These are phyloP conservation scores for Calvatia gigantea DNA, from an alignment of 768 basidiomycete genomes.

Conservation along the genomic window DNA sequence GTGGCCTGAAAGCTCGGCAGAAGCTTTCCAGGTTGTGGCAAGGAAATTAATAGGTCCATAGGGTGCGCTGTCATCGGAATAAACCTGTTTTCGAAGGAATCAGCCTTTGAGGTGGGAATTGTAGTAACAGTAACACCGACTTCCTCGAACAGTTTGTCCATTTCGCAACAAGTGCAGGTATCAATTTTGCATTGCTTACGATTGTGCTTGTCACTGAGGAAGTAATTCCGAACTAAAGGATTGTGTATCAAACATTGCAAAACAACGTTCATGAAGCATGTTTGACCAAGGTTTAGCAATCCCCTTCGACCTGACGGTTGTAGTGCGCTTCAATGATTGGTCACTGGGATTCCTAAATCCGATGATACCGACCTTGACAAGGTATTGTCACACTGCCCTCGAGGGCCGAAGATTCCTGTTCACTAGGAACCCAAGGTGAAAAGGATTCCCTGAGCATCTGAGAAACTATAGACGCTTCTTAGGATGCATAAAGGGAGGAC, in stretches of 20 bases:
- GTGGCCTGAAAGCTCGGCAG: constrained; percentile 83
- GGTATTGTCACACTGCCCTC: constrained; percentile 49
- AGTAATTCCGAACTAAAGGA: constrained; percentile 84
- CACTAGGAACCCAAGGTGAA: constrained; percentile 34
- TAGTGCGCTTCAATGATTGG: neutral
- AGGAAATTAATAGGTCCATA: constrained; percentile 84
- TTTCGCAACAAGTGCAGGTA: constrained; percentile 88
- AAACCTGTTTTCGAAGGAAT: constrained; percentile 36
- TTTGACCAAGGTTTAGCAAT: constrained; percentile 85
- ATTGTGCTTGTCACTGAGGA: constrained; percentile 89
- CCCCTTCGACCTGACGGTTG: constrained; percentile 65
- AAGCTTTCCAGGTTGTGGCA: constrained; percentile 77
- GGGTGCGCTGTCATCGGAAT: constrained; percentile 54
- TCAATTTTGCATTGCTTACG: constrained; percentile 60
- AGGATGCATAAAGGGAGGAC: neutral
- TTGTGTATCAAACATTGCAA: constrained; percentile 89
- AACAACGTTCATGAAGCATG: constrained; percentile 91
- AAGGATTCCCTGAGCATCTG: constrained; percentile 34
- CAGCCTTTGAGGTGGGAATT: neutral
- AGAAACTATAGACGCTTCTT: constrained; percentile 23
- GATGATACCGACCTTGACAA: constrained; percentile 61
- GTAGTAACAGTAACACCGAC: constrained; percentile 30
- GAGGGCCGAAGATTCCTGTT: constrained; percentile 40
- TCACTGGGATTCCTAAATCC: neutral
- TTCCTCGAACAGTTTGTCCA: constrained; percentile 84